phyloP scores from a whole-genome alignment of 2,329 filamentous ascomycete species.

The Fusarium begoniae region DNA sequence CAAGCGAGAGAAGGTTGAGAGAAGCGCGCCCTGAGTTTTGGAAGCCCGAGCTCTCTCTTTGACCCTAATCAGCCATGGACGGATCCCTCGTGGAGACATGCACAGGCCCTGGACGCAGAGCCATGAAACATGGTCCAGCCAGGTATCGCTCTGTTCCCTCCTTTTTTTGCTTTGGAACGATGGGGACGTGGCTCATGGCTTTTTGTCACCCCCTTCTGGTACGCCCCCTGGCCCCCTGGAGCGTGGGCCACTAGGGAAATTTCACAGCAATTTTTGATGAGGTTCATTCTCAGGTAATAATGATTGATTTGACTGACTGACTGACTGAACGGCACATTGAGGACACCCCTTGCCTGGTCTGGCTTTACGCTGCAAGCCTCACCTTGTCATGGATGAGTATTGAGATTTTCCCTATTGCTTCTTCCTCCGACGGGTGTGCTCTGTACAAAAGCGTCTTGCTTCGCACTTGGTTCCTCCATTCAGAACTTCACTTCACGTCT shows the following conservation, averaged over 20 bases:
- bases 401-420: constrained; percentile 28
- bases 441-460: constrained; percentile 39
- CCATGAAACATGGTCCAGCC: constrained; percentile 37
- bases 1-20: constrained; percentile 31
- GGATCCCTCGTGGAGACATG: constrained; percentile 36
- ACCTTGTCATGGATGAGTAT: constrained; percentile 9
- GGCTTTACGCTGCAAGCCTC: constrained; percentile 15
- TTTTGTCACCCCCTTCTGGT: constrained; percentile 29
- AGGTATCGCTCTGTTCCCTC: constrained; percentile 28
- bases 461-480: constrained; percentile 33
- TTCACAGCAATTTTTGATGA: constrained; percentile 36
- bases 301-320: constrained; percentile 12
- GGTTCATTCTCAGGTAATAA: constrained; percentile 29
- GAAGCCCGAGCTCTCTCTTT: constrained; percentile 27
- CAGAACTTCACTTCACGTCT: constrained; percentile 33
- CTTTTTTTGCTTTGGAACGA: constrained; percentile 28
- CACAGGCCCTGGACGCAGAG: constrained; percentile 30
- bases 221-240: constrained; percentile 20
- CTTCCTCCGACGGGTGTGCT: constrained; percentile 10
- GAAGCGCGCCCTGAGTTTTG: constrained; percentile 30
- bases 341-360: constrained; percentile 22
- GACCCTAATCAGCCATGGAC: constrained; percentile 22
- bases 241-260: constrained; percentile 25
- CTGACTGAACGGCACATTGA: constrained; percentile 11
- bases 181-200: constrained; percentile 17